Base-by-base conservation (phyloP, 2,329 filamentous ascomycete genomes). In the Neodidymelliopsis sp. region DNA sequence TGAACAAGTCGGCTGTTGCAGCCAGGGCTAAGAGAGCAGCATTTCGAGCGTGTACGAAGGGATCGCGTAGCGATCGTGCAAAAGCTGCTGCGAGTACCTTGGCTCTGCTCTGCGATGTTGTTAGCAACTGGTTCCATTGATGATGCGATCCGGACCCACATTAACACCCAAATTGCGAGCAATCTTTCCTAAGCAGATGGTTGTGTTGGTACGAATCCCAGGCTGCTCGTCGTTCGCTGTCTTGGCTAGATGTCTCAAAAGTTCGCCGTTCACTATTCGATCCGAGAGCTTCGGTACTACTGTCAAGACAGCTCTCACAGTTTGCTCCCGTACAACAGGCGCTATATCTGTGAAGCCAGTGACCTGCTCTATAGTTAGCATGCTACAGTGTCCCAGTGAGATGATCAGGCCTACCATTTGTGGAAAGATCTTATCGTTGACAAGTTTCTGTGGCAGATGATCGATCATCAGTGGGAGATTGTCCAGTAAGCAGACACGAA, bases 211-310 rank as follows among this genome's bases (percentile, higher is more conserved):
- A 54, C 94, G 85, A 58, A 99, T 99, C 0, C 94, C 94, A 1
- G 94, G 91, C 66, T 99, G 93, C 63, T 97, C 94, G 56, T 99
- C 94, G 63, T 97, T 99, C 34, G 94, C 91, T 1, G 93, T 97
- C 72, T 96, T 97, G 31, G 94, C 94, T 20, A 99, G 81, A 66
- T 96, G 88, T 62, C 89, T 89, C 16, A 99, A 78, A 9, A 99
- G 80, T 62, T 99, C 94, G 43, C 94, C 93, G 60, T 99, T 99
- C 61, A 97, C 87, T 6, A 89, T 89, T 27, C 94, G 85, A 65
- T 99, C 94, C 1, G 91, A 96, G 0, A 99, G 80, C 74, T 99
- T 99, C 20, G 81, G 80, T 46, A 97, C 88, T 34, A 99, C 84
- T 0, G 89, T 86, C 6, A 99, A 81, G 0, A 99, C 90, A 13